phyloP scores from a whole-genome alignment of 495 filamentous ascomycete genomes.

The Penicillium cosmopolitanum region DNA sequence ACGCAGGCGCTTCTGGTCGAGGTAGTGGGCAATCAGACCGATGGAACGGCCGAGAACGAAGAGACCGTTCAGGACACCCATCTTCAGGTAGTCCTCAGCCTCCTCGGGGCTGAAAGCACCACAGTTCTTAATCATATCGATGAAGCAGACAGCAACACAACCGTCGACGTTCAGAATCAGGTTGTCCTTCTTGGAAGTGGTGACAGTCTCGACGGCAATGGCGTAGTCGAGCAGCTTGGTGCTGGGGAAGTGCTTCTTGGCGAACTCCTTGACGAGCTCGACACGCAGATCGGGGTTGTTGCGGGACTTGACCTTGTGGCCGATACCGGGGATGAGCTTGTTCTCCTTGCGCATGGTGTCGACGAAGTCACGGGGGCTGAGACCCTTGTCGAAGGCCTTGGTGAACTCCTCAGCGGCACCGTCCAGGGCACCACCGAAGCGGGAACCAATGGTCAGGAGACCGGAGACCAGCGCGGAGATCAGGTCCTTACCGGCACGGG shows the following conservation, averaged over 20 bases:
- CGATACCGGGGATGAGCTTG: slow-evolving; percentile 99
- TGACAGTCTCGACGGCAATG: slow-evolving; percentile 95
- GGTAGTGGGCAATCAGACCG: slow-evolving; percentile 98
- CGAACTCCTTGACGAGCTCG: slow-evolving; percentile 98
- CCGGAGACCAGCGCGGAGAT: slow-evolving; percentile 93
- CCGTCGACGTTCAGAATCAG: slow-evolving; percentile 99
- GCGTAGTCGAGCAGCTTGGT: slow-evolving; percentile 98
- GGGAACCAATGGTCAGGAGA: slow-evolving; percentile 96
- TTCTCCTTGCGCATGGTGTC: slow-evolving; percentile 99
- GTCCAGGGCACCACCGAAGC: slow-evolving; percentile 97
- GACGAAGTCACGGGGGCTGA: slow-evolving; percentile 98
- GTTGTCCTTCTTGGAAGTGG: slow-evolving; percentile 99
- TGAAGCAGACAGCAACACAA: slow-evolving; percentile 97
- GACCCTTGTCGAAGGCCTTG: slow-evolving; percentile 95
- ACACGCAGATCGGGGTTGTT: slow-evolving; percentile 99
- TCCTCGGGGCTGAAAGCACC: slow-evolving; percentile 80
- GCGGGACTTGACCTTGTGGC: slow-evolving; percentile 98
- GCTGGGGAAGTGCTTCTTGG: slow-evolving; percentile 93
- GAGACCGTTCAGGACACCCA: slow-evolving; percentile 98
- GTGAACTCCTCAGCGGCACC: slow-evolving; percentile 98
- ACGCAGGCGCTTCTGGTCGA: slow-evolving; percentile 98
- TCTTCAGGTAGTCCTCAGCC: slow-evolving; percentile 63
- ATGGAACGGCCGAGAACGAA: slow-evolving; percentile 96
- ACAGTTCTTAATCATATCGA: slow-evolving; percentile 95
- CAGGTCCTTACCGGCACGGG: slow-evolving; percentile 96